Evolutionary conservation across 768 basidiomycete genomes (phyloP), one percentile per base, ranked within the genome.

Genomic region (Lentinula raphanica): DNA sequence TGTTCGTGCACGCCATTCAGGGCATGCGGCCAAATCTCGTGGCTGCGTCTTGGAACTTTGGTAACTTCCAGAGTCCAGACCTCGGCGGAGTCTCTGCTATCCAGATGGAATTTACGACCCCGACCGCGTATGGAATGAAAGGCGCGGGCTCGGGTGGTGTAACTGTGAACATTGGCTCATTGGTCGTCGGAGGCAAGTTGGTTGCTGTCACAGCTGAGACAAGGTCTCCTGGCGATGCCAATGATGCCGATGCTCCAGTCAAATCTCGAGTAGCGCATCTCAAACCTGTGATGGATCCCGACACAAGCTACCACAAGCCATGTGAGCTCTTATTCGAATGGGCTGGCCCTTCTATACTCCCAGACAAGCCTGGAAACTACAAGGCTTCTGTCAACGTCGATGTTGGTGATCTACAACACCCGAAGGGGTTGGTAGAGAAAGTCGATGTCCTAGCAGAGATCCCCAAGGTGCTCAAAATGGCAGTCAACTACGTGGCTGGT

Each of bases 11-110:
- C 71, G 96, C 96, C 45, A 97, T 98, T 69, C 96, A 98, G 69
- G 97, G 96, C 70, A 96, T 99, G 93, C 84, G 94, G 7, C 94
- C 96, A 49, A 91, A 99, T 72, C 81, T 93, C 57, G 85, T 97
- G 65, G 97, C 97, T 13, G 78, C 91, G 19, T 74, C 88, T 8
- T 99, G 97, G 97, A 98, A 98, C 76, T 99, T 98, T 74, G 87
- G 78, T 28, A 80, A 90, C 75, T 99, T 99, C 79, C 88, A 93
- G 71, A 89, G 90, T 67, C 71, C 76, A 17, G 76, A 83, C 25
- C 80, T 84, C 49, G 86, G 83, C 17, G 88, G 88, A 7, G 87
- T 92, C 7, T 86, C 92, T 54, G 92, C 93, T 9, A 77, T 97
- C 36, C 89, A 92, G 76, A 98, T 98, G 96, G 97, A 98, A 69